Evolutionary conservation across 2,329 filamentous ascomycete species (phyloP), one percentile per base, ranked within the genome.

Genomic region (Coniosporium tulheliwenetii): DNA sequence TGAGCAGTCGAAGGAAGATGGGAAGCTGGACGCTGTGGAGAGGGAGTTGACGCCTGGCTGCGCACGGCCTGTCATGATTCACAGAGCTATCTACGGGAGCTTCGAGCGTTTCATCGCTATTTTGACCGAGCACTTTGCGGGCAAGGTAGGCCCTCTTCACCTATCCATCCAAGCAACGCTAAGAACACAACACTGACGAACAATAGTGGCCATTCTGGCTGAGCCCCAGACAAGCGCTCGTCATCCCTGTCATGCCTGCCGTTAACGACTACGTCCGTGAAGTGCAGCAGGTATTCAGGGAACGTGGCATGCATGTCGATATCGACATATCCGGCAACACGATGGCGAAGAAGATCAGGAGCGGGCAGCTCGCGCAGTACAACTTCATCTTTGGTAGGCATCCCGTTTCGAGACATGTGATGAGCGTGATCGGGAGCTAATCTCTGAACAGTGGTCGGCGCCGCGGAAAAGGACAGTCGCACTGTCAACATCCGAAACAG

Each of bases 291-390:
- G 66, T 79, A 45, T 79, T 87, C 64, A 75, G 79, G 54, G 67
- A 71, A 44, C 70, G 79, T 58, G 69, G 70, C 38, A 74, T 89
- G 60, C 81, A 80, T 53, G 75, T 76, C 55, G 80, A 85, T 56
- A 69, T 80, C 44, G 80, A 84, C 56, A 67, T 81, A 39, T 73
- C 73, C 49, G 77, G 81, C 52, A 85, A 89, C 63, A 91, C 83
- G 5, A 76, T 91, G 64, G 79, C 85, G 60, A 89, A 91, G 74
- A 91, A 91, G 75, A 85, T 91, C 50, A 79, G 83, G 50, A 86
- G 74, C 42, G 84, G 78, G 10, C 84, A 91, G 62, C 61, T 89
- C 51, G 70, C 79, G 40, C 79, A 86, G 61, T 89, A 87, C 66
- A 87, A 87, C 66, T 86, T 82, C 61, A 82, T 86, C 51, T 82